phyloP scores from a whole-genome alignment of 371 early-diverging fungal genomes.

The Syncephalastrum contaminatum region DNA sequence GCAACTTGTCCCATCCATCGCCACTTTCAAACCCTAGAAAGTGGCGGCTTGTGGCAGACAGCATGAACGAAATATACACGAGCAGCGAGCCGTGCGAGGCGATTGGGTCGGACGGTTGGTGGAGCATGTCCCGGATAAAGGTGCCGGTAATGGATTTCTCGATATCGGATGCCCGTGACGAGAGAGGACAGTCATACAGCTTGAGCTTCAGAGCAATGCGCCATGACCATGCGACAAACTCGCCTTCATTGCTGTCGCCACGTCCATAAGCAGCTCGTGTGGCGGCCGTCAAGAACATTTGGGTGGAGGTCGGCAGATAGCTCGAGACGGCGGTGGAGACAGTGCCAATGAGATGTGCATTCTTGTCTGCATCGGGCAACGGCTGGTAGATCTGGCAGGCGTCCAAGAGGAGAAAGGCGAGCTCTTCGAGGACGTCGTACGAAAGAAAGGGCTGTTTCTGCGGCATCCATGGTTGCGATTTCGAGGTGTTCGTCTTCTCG shows the following conservation, averaged over 20 bases:
- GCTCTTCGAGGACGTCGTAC: conserved; percentile 33
- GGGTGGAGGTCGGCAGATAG: conserved; percentile 28
- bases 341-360: conserved; percentile 20
- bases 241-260: conserved; percentile 9
- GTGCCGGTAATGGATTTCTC: conserved; percentile 31
- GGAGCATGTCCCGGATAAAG: conserved; percentile 34
- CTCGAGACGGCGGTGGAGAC: conserved; percentile 24
- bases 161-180: conserved; percentile 29
- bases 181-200: conserved; percentile 44
- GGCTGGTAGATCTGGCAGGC: conserved; percentile 34
- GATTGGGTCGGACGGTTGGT: conserved; percentile 15
- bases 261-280: conserved; percentile 12
- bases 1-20: conserved; percentile 53
- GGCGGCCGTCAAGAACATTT: conserved; percentile 20
- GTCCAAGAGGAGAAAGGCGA: conserved; percentile 43
- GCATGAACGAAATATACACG: conserved; percentile 42
- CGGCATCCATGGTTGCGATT: conserved; percentile 35
- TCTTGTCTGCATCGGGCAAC: conserved; percentile 22
- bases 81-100: conserved; percentile 45
- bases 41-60: conserved; percentile 52
- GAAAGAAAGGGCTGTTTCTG: conserved; percentile 24
- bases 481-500: conserved; percentile 17
- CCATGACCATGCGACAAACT: conserved; percentile 57
- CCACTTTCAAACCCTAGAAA: conserved; percentile 47
- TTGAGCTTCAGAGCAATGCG: conserved; percentile 35